Evolutionary conservation across 768 basidiomycete genomes (phyloP).

Genomic region (Antrodiella citrinella): DNA sequence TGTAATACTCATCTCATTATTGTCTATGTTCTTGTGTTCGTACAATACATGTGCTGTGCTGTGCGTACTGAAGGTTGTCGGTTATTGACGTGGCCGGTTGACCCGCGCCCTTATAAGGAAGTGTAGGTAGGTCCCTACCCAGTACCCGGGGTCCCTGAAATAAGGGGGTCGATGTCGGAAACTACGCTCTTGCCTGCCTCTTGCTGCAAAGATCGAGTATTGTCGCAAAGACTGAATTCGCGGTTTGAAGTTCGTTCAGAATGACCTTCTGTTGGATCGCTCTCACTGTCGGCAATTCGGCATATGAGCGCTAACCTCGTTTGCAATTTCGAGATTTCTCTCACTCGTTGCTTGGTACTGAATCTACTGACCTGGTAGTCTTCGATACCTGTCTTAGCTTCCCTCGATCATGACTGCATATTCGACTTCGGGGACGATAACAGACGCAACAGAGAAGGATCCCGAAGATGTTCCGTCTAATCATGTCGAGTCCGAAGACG

Average conservation of each 20-base stretch:
- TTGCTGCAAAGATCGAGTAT: too few species aligned
- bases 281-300: too few species aligned
- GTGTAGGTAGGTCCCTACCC: neutral
- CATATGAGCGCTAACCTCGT: too few species aligned
- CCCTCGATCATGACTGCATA: neutral
- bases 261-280: too few species aligned
- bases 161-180: neutral
- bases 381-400: too few species aligned
- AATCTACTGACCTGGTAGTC: neutral
- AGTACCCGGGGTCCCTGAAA: neutral
- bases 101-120: neutral
- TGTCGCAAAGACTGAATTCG: too few species aligned
- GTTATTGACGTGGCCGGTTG: neutral
- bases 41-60: neutral
- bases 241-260: too few species aligned
- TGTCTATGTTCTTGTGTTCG: neutral
- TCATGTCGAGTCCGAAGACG: conserved; percentile 9
- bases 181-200: neutral
- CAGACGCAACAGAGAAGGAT: neutral
- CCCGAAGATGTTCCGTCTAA: neutral
- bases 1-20: neutral
- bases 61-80: neutral
- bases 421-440: neutral
- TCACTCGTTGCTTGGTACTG: neutral
- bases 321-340: too few species aligned